Evolutionary conservation across 2,329 filamentous ascomycete genomes (phyloP), one percentile per base, ranked within the genome.

Genomic region (Monilinia polystroma): DNA sequence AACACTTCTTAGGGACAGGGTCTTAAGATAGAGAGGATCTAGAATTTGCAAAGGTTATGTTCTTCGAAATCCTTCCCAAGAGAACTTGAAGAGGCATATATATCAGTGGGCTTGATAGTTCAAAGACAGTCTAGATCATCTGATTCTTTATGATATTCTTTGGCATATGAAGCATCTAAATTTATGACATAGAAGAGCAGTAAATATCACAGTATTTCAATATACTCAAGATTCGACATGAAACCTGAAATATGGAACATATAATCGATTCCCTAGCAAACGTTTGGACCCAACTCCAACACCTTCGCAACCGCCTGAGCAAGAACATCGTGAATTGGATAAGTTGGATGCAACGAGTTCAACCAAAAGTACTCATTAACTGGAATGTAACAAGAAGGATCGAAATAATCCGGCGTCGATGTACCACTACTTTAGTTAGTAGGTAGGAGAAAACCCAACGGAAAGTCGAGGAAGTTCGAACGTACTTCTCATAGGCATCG

Each of bases 351-450:
- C 70, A 89, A 74, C 51, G 76, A 79, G 71, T 89, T 88, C 41
- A 88, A 77, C 87, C 86, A 89, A 71, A 89, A 83, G 73, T 88
- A 89, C 76, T 88, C 77, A 72, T 88, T 84, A 3, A 87, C 85
- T 0, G 84, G 78, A 55, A 85, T 75, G 1, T 79, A 78, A 73
- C 87, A 89, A 58, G 78, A 80, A 6, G 78, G 72, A 58, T 76
- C 76, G 45, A 80, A 74, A 4, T 78, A 81, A 63, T 82, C 76
- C 49, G 73, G 72, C 2, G 76, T 74, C 3, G 80, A 78, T 0
- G 82, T 84, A 10, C 82, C 81, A 71, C 81, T 84, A 65, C 20
- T n/a, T 38, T 5, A 18, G 41, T 23, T 51, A 10, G 20, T 63
- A 47, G 49, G 54, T 32, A 59, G 45, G 16, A 18, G 3, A 60